A percentile compares a stretch with the other conserved stretches of the same genome.
phyloP scores from a whole-genome alignment of 1,139 yeast genomes.

The Diutina neorugosa region DNA sequence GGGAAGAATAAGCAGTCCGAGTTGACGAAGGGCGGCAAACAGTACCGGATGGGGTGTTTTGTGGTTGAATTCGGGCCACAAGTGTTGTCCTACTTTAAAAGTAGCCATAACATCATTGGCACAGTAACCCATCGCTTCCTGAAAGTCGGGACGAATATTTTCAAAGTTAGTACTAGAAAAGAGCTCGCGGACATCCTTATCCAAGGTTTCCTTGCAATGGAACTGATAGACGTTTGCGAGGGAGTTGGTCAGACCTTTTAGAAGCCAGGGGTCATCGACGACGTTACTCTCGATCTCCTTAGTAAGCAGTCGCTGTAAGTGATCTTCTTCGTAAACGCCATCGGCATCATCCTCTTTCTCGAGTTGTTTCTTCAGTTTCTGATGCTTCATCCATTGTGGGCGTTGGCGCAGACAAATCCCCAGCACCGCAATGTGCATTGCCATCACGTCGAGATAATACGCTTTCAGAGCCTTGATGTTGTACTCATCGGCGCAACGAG shows the following conservation, averaged over 20 bases:
- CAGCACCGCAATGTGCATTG: constrained; percentile 79
- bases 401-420: constrained; percentile 94
- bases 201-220: constrained; percentile 62
- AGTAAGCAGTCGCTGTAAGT: constrained; percentile 2
- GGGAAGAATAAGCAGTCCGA: constrained; percentile 74
- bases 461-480: constrained; percentile 52
- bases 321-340: constrained; percentile 4
- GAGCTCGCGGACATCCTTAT: constrained; percentile 54
- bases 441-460: constrained; percentile 83
- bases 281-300: constrained; percentile 7
- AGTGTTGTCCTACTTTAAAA: constrained; percentile 50
- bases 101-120: constrained; percentile 77
- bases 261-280: constrained; percentile 65
- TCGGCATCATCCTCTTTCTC: constrained; percentile 12
- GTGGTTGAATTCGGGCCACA: constrained; percentile 55
- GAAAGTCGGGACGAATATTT: constrained; percentile 46
- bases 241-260: constrained; percentile 66
- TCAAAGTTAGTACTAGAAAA: constrained; percentile 47
- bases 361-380: constrained; percentile 17
- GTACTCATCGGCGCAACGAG: constrained; percentile 78
- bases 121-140: constrained; percentile 63
- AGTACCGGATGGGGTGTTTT: constrained; percentile 92
- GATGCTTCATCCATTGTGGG: constrained; percentile 61
- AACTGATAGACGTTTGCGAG: constrained; percentile 70
- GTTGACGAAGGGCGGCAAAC: constrained; percentile 71